Evolutionary conservation across 208 protist genomes (phyloP).

Genomic region (Polymyxa betae): DNA sequence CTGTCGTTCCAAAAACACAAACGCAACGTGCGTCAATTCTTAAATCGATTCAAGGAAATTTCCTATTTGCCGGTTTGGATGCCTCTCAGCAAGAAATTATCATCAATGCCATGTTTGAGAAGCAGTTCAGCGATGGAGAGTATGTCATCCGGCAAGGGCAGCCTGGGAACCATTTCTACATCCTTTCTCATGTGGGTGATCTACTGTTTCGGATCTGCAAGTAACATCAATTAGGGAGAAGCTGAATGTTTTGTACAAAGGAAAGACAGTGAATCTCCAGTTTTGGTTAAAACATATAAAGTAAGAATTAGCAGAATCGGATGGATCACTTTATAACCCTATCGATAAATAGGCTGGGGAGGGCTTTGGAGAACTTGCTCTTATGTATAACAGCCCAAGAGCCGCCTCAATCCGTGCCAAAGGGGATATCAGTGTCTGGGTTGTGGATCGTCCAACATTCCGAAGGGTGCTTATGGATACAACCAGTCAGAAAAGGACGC

Average conservation of each 20-base stretch:
- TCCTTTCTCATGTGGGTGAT: background rate
- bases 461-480: slow-evolving; percentile 71
- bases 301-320: too few species aligned
- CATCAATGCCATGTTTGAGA: slow-evolving; percentile 41
- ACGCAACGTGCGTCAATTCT: background rate
- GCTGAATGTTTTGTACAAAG: background rate
- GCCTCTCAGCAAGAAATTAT: background rate
- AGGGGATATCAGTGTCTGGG: slow-evolving; percentile 67
- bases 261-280: background rate
- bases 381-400: slow-evolving; percentile 75
- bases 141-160: slow-evolving; percentile 35
- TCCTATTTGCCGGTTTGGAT: slow-evolving; percentile 29
- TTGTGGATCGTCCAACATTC: slow-evolving; percentile 74
- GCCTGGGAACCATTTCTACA: slow-evolving; percentile 32
- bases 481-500: slow-evolving; percentile 51
- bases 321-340: slow-evolving; percentile 42
- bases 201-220: background rate
- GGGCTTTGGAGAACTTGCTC: slow-evolving; percentile 79
- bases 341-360: slow-evolving; percentile 58
- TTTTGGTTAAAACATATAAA: slow-evolving; percentile 1
- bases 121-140: slow-evolving; percentile 3
- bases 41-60: slow-evolving; percentile 7
- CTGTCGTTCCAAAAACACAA: background rate
- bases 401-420: slow-evolving; percentile 65
- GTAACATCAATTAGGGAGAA: background rate